A percentile compares a stretch with the other conserved stretches of the same genome.
These are phyloP conservation scores for Cinchona pubescens DNA, from an alignment of 257 asterid genomes.

Conservation along the genomic window DNA sequence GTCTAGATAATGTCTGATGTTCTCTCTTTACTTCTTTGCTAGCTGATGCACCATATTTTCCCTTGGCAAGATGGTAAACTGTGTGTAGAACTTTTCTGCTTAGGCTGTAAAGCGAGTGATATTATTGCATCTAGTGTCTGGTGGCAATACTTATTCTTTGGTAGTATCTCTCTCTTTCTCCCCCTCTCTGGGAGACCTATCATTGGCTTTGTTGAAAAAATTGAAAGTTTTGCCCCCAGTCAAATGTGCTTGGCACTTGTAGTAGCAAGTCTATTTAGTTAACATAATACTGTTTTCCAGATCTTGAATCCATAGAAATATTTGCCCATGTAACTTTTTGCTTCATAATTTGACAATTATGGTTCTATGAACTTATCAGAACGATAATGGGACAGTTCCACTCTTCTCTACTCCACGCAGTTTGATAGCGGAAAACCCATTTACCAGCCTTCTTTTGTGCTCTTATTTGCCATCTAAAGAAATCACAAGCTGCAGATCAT, in stretches of 20 bases:
- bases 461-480: constrained; percentile 48
- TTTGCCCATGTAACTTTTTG: not conserved
- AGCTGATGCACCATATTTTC: not conserved
- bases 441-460: constrained; percentile 82
- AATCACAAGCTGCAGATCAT: constrained; percentile 30
- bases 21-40: not conserved
- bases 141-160: not conserved
- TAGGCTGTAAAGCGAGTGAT: not conserved
- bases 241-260: not conserved
- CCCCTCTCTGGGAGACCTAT: not conserved
- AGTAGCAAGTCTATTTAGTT: not conserved
- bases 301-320: not conserved
- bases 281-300: not conserved
- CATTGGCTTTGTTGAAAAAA: not conserved
- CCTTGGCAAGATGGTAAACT: not conserved
- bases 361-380: constrained; percentile 51
- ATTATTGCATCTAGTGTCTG: not conserved
- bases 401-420: constrained; percentile 78
- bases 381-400: constrained; percentile 69
- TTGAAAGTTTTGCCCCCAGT: not conserved
- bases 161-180: not conserved
- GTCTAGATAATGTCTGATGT: not conserved
- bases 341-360: constrained; percentile 24
- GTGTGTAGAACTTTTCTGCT: not conserved
- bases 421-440: constrained; percentile 79